phyloP scores from a whole-genome alignment of 345 rosid species.

The Aquilaria yunnanensis region DNA sequence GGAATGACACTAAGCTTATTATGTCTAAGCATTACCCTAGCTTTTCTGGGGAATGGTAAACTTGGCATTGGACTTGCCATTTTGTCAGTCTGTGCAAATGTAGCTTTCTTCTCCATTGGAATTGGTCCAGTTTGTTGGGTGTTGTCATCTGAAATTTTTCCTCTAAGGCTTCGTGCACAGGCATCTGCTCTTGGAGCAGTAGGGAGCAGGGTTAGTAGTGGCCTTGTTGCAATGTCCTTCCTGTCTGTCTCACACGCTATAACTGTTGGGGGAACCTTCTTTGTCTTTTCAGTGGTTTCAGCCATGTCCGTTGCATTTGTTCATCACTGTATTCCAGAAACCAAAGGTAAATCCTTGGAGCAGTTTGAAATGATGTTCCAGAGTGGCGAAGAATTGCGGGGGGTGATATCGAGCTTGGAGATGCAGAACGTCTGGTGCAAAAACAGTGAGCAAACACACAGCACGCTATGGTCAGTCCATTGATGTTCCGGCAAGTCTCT shows the following conservation, averaged over 20 bases:
- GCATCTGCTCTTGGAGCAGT: slow-evolving; percentile 59
- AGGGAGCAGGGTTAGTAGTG: slow-evolving; percentile 53
- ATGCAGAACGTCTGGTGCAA: slow-evolving; percentile 15
- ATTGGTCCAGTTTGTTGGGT: slow-evolving; percentile 68
- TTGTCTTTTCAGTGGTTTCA: slow-evolving; percentile 34
- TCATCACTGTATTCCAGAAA: slow-evolving; percentile 48
- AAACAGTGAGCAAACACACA: neutral
- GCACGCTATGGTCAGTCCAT: neutral
- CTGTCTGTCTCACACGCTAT: slow-evolving; percentile 45
- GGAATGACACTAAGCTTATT: slow-evolving; percentile 60
- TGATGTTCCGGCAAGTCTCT: neutral
- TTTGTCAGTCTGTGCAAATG: slow-evolving; percentile 44
- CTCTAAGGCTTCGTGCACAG: slow-evolving; percentile 57
- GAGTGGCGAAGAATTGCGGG: slow-evolving; percentile 23
- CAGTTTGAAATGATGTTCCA: slow-evolving; percentile 50
- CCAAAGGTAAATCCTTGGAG: slow-evolving; percentile 66
- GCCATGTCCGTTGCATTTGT: slow-evolving; percentile 44
- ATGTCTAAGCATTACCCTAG: slow-evolving; percentile 32
- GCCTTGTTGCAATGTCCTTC: slow-evolving; percentile 62
- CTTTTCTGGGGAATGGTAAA: slow-evolving; percentile 26
- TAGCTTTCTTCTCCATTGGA: slow-evolving; percentile 64
- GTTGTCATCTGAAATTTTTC: slow-evolving; percentile 54
- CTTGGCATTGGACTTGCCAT: slow-evolving; percentile 34
- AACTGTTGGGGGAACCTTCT: slow-evolving; percentile 55
- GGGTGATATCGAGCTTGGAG: slow-evolving; percentile 21